Conservation (phyloP, 2,329 filamentous ascomycete species). For the Fusarium tricinctum region DNA sequence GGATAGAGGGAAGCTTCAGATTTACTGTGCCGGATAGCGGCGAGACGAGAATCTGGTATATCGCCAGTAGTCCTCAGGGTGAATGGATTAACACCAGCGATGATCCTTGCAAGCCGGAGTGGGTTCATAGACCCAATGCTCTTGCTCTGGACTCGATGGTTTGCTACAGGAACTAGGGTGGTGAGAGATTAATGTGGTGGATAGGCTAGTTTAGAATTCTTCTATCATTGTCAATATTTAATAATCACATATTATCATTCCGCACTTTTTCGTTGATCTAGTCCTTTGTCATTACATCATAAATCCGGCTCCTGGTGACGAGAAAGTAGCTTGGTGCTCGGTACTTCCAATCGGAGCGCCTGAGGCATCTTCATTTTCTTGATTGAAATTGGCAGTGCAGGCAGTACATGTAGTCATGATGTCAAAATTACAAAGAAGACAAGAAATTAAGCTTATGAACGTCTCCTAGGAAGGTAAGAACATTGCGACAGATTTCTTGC, state of each 20-base stretch:
- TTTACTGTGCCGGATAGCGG: background rate
- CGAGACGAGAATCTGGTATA: constrained; percentile 13
- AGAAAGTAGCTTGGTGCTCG: too few relatives aligned
- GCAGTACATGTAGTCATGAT: too few relatives aligned
- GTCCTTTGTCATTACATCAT: too few relatives aligned
- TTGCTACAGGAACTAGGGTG: background rate
- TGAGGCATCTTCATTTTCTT: too few relatives aligned
- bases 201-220: background rate
- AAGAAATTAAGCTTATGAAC: too few relatives aligned
- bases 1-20: background rate
- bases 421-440: too few relatives aligned
- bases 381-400: too few relatives aligned
- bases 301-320: too few relatives aligned
- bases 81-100: constrained; percentile 1
- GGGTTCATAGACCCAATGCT: constrained; percentile 5
- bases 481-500: too few relatives aligned
- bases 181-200: accelerated
- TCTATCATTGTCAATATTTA: background rate
- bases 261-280: background rate
- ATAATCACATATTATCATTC: background rate
- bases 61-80: constrained; percentile 25
- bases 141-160: constrained; percentile 8
- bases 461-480: too few relatives aligned
- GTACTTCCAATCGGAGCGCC: too few relatives aligned
- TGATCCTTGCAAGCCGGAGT: background rate